Percentiles rank a stretch among this genome's conserved stretches.
These are phyloP conservation scores for Salix arbutifolia DNA, from an alignment of 345 rosid genomes.

Conservation along the genomic window DNA sequence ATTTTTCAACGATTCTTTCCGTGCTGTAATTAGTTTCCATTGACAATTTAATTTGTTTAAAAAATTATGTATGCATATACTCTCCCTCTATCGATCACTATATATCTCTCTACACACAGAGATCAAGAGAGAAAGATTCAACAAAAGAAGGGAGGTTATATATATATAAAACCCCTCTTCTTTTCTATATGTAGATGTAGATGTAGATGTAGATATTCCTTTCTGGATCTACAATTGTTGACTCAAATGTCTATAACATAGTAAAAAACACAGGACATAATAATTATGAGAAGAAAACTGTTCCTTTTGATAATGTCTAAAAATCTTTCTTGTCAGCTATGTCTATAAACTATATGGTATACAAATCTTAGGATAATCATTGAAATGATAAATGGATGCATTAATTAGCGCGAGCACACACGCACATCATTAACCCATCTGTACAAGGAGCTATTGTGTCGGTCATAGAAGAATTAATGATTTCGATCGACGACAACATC, in stretches of 20 bases:
- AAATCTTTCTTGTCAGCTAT: neutral
- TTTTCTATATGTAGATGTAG: no score
- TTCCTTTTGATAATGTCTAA: neutral
- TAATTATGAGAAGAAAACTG: neutral
- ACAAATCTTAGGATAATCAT: slow-evolving; percentile 3
- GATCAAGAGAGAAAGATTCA: neutral
- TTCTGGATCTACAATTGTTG: neutral
- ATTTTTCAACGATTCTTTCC: neutral
- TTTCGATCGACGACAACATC: slow-evolving; percentile 15
- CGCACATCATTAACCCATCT: no score
- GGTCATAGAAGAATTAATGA: slow-evolving; percentile 17
- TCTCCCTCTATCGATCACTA: neutral
- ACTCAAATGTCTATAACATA: neutral
- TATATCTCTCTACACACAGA: neutral
- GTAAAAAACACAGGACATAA: no score
- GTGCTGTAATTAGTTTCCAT: neutral
- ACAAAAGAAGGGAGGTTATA: neutral
- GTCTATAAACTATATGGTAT: neutral
- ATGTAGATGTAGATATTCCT: no score
- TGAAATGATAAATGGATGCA: neutral
- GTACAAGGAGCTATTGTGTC: neutral
- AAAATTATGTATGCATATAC: neutral
- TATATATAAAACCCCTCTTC: neutral
- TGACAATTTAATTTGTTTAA: neutral
- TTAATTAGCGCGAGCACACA: neutral